A percentile compares a stretch with the other conserved stretches of the same genome.
phyloP scores from a whole-genome alignment of 768 basidiomycete species.

The Russula ochroleuca region DNA sequence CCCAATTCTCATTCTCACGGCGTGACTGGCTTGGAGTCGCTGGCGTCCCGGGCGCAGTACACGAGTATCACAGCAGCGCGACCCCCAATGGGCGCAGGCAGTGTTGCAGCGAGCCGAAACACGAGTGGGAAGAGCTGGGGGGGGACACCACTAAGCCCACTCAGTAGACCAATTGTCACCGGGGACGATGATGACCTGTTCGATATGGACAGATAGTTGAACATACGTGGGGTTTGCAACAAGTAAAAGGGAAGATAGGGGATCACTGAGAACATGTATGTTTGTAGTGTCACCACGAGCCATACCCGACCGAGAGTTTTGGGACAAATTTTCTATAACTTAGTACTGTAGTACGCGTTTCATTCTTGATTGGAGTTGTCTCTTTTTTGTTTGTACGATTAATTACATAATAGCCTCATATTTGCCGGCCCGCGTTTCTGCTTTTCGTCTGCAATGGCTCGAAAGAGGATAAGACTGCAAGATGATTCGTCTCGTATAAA shows the following conservation, averaged over 20 bases:
- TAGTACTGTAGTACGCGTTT: conserved; percentile 6
- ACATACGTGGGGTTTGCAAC: neutral
- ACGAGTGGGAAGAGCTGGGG: conserved; percentile 39
- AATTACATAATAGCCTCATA: conserved; percentile 7
- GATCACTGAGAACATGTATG: conserved; percentile 17
- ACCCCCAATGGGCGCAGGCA: conserved; percentile 26
- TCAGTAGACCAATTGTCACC: conserved; percentile 57
- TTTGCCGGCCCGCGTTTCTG: conserved; percentile 10
- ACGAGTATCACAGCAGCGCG: conserved; percentile 41
- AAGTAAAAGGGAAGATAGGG: conserved; percentile 6
- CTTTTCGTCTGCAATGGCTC: neutral
- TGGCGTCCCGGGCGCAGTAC: conserved; percentile 56
- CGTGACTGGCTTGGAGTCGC: conserved; percentile 41
- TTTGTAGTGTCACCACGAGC: conserved; percentile 14
- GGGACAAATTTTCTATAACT: conserved; percentile 17
- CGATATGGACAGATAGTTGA: conserved; percentile 52
- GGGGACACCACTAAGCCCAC: conserved; percentile 49
- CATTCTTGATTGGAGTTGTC: conserved; percentile 21
- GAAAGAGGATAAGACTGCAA: conserved; percentile 32
- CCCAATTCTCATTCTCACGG: conserved; percentile 32
- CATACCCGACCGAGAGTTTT: conserved; percentile 19
- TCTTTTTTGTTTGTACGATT: conserved; percentile 20
- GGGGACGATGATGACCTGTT: conserved; percentile 67
- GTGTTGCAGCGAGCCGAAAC: conserved; percentile 29
- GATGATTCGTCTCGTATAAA: conserved; percentile 39